Evolutionary conservation across 2,329 filamentous ascomycete species (phyloP).

Genomic region (Sporothrix brunneoviolacea): DNA sequence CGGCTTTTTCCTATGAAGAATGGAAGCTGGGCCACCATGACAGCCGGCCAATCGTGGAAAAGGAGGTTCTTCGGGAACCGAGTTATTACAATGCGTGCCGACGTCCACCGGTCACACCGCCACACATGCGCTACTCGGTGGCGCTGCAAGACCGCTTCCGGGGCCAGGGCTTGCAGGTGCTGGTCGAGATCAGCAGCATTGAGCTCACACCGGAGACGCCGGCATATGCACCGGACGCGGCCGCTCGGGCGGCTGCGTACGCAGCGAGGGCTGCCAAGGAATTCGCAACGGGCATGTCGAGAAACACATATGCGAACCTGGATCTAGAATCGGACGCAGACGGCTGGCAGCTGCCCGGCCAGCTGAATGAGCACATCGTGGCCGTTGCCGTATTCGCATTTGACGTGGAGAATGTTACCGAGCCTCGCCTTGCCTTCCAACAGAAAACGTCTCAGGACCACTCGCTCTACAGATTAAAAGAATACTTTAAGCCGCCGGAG

Average conservation of each 20-base stretch:
- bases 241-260: constrained; percentile 5
- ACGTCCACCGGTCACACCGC: background rate
- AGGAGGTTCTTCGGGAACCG: no score
- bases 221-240: constrained; percentile 29
- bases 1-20: background rate
- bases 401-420: constrained; percentile 43
- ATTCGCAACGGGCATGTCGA: no score
- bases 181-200: constrained; percentile 54
- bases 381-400: constrained; percentile 48
- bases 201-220: constrained; percentile 51
- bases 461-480: no score
- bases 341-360: constrained; percentile 30
- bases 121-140: no score
- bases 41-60: no score
- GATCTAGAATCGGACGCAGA: background rate
- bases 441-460: constrained; percentile 17
- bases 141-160: no score
- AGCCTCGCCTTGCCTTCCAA: constrained; percentile 36
- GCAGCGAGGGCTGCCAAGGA: no score
- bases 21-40: background rate
- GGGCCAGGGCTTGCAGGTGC: constrained; percentile 47
- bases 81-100: background rate
- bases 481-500: constrained; percentile 3
- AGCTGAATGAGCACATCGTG: constrained; percentile 48
- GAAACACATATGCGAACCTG: background rate